These are phyloP conservation scores for Starmerella apicola DNA, from an alignment of 805 yeast species.

Conservation along the genomic window DNA sequence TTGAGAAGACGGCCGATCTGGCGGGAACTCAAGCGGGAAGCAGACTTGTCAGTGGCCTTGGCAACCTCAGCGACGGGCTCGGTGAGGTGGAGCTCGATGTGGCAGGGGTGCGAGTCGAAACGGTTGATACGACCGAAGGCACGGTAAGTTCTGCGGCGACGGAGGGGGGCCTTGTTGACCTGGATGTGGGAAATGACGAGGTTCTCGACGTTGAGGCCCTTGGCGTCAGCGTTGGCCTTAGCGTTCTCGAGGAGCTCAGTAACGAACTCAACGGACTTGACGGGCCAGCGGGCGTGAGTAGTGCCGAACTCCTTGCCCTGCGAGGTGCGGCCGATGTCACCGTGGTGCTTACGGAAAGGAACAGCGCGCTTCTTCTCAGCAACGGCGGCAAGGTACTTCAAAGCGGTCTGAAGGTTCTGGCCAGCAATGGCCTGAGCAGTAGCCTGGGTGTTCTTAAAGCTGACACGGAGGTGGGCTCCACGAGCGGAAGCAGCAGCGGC, in stretches of 20 bases:
- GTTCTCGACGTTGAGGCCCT: conserved; percentile 93
- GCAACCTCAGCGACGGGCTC: conserved; percentile 90
- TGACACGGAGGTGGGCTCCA: conserved; percentile 98
- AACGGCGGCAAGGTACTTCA: conserved; percentile 89
- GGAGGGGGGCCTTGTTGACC: conserved; percentile 99
- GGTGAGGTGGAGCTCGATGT: conserved; percentile 92
- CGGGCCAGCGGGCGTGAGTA: conserved; percentile 99
- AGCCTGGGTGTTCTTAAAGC: conserved; percentile 99
- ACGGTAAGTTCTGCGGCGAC: conserved; percentile 99
- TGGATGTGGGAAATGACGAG: conserved; percentile 96
- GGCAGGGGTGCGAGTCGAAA: conserved; percentile 97
- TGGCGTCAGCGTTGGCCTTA: conserved; percentile 97
- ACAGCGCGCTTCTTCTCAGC: conserved; percentile 98
- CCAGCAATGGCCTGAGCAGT: conserved; percentile 97
- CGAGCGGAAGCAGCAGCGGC: conserved; percentile 99
- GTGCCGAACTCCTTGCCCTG: conserved; percentile 99
- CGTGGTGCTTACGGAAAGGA: conserved; percentile 97
- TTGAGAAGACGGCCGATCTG: conserved; percentile 84
- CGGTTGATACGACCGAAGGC: conserved; percentile 99
- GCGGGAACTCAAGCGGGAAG: conserved; percentile 71
- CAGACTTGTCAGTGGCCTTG: conserved; percentile 65
- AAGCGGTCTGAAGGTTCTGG: conserved; percentile 94
- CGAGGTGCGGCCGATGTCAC: conserved; percentile 96
- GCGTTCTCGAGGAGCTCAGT: conserved; percentile 94
- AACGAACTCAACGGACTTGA: conserved; percentile 90